phyloP scores from a whole-genome alignment of 345 rosid genomes.

The Arabidopsis suecica region DNA sequence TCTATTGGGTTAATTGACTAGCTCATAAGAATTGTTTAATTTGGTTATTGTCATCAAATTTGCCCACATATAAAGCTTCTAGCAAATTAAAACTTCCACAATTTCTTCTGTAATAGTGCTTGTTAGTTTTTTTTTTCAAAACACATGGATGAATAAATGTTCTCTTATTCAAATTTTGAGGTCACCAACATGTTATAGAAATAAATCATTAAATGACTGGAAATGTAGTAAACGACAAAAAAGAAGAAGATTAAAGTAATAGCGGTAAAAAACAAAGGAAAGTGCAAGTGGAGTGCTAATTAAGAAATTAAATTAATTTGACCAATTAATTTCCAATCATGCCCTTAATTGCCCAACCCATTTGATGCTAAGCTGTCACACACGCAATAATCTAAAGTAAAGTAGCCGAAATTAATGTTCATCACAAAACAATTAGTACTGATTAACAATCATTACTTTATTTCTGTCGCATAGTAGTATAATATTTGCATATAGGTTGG shows the following conservation, averaged over 20 bases:
- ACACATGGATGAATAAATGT: slow-evolving; percentile 28
- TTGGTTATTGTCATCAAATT: no score
- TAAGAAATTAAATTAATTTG: slow-evolving; percentile 38
- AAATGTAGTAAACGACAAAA: slow-evolving; percentile 39
- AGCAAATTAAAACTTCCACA: no score
- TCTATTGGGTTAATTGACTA: no score
- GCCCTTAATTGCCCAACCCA: slow-evolving; percentile 41
- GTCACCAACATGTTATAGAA: slow-evolving; percentile 28
- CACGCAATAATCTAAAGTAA: slow-evolving; percentile 43
- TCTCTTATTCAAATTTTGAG: slow-evolving; percentile 28
- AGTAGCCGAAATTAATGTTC: slow-evolving; percentile 33
- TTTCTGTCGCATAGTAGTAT: not conserved
- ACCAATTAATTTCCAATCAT: slow-evolving; percentile 30
- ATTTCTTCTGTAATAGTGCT: not conserved
- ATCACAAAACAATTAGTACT: slow-evolving; percentile 16
- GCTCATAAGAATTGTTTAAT: no score
- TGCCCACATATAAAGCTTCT: no score
- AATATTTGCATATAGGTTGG: not conserved
- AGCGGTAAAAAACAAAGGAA: slow-evolving; percentile 30
- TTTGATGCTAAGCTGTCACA: slow-evolving; percentile 45
- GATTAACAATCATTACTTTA: slow-evolving; percentile 15
- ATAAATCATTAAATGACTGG: slow-evolving; percentile 4
- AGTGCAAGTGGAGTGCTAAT: slow-evolving; percentile 47
- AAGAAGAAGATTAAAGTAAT: slow-evolving; percentile 28
- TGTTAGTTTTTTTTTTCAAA: slow-evolving; percentile 29